These are phyloP conservation scores for Diophrys appendiculata DNA, from an alignment of 73 alveolate genomes.

Conservation along the genomic window DNA sequence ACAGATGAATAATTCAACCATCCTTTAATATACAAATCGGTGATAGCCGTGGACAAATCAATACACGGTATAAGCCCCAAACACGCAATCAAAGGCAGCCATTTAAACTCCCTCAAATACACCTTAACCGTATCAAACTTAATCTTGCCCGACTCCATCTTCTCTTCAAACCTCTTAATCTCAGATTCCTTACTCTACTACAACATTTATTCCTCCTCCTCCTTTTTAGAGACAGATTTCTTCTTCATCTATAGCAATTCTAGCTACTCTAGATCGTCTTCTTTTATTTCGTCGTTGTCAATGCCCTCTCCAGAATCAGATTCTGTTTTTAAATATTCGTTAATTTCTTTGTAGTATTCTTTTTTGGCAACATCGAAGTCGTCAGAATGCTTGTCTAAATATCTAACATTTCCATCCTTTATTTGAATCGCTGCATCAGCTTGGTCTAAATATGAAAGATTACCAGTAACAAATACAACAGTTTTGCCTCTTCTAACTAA, in stretches of 20 bases:
- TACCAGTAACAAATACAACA: neutral
- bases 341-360: neutral
- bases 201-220: neutral
- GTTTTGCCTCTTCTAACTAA: neutral
- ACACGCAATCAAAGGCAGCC: neutral
- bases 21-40: neutral
- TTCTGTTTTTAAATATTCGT: neutral
- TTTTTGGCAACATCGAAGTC: neutral
- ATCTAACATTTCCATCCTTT: neutral
- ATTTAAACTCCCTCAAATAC: neutral
- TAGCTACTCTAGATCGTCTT: neutral
- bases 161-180: neutral
- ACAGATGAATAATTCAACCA: neutral
- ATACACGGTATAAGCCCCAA: neutral
- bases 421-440: neutral
- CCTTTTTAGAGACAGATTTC: neutral
- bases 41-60: neutral
- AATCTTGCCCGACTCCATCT: conserved; percentile 1
- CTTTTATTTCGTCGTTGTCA: neutral
- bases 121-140: neutral
- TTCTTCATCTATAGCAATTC: neutral
- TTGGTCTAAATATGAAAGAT: neutral
- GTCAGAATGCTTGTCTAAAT: neutral
- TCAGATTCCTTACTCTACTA: neutral
- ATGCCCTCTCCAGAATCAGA: neutral